Evolutionary conservation across 257 asterid genomes (phyloP), one percentile per base, ranked within the genome.

Genomic region (Gardenia jasminoides): DNA sequence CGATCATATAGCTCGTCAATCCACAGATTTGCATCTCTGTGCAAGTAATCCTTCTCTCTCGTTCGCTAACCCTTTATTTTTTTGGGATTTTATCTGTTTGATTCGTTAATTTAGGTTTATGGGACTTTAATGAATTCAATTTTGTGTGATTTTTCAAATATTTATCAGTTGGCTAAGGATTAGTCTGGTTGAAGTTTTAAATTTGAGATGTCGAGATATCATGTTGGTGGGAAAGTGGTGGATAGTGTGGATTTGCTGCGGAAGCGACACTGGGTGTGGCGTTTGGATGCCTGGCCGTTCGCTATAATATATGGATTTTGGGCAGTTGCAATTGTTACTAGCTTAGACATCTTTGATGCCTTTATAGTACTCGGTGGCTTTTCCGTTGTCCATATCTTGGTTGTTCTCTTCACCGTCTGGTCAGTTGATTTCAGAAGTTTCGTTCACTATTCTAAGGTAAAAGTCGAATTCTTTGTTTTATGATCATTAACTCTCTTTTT

Each of bases 221-320:
- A 82, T 36, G 97, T 96, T 59, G 97, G 97, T 80, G 99, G 99
- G 80, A 96, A 96, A 86, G 99, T 93, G 85, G 99, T 96, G 76
- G 98, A 96, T 78, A 86, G 86, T 73, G 96, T 96, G 83, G 99
- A 93, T 88, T 85, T 92, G 76, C 79, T 96, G 86, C 82, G 85
- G 76, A 93, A 86, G 87, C 89, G 94, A 87, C 93, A 88, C 75
- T 90, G 93, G 96, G 84, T 88, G 44, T 93, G 98, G 98, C 97
- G 97, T 76, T 85, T 93, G 80, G 99, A 96, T 81, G 82, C 87
- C 84, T 93, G 94, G 94, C 99, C 99, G 4, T 93, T 96, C 58
- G 84, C 89, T 20, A 83, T 91, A 71, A 83, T 90, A 26, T 92
- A 96, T 82, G 96, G 87, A 20, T 82, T 86, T 62, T 96, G 99